Evolutionary conservation across 2,329 filamentous ascomycete species (phyloP).

Genomic region (Nothopassalora personata): DNA sequence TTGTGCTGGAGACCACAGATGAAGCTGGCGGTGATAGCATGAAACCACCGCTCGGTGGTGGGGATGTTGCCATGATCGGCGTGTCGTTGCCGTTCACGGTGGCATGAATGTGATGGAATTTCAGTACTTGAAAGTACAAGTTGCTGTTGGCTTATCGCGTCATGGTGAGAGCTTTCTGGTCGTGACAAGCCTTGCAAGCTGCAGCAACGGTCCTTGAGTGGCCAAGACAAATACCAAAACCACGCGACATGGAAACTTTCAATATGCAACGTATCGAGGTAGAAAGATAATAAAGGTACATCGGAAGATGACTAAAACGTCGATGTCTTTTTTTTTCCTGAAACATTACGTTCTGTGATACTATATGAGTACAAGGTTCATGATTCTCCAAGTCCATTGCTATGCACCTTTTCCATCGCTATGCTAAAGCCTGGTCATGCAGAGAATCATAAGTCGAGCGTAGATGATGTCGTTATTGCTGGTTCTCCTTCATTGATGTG

Average conservation of each 20-base stretch:
- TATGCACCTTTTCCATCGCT: neutral
- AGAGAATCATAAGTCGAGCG: neutral
- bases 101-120: neutral
- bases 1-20: slow-evolving; percentile 37
- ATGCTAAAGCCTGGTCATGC: neutral
- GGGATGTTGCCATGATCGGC: slow-evolving; percentile 1
- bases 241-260: too few species aligned
- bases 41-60: slow-evolving; percentile 36
- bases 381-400: neutral
- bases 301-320: neutral
- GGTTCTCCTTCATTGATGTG: neutral
- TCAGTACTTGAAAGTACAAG: neutral
- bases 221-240: too few species aligned
- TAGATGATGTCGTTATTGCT: neutral
- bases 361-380: neutral
- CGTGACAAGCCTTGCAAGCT: neutral
- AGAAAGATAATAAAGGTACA: neutral
- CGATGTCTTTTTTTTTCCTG: neutral
- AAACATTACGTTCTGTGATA: neutral
- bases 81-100: neutral
- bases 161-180: neutral
- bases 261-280: too few species aligned
- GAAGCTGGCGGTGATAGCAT: slow-evolving; percentile 48
- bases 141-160: neutral
- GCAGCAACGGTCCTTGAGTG: too few species aligned